phyloP scores from a whole-genome alignment of 805 yeast genomes.

The Wickerhamomyces ciferrii region DNA sequence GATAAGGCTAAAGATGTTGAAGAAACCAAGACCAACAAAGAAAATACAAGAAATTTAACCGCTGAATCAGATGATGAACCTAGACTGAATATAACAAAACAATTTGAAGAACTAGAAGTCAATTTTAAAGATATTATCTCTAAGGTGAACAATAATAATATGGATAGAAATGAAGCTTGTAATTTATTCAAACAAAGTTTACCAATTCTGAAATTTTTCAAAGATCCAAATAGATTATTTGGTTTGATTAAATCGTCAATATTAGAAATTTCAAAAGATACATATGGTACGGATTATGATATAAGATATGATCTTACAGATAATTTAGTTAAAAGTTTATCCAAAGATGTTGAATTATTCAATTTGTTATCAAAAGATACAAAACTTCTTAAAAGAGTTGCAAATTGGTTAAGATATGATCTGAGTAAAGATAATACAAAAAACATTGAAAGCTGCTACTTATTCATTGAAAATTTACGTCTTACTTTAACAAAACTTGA shows the following conservation, averaged over 20 bases:
- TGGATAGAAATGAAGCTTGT: neutral
- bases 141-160: too few species aligned
- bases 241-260: neutral
- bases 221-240: neutral
- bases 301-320: neutral
- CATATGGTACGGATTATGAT: neutral
- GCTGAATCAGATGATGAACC: too few species aligned
- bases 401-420: slow-evolving; percentile 5
- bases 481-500: neutral
- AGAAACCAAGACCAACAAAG: neutral
- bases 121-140: too few species aligned
- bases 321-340: neutral
- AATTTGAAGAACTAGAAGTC: too few species aligned
- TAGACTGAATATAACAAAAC: too few species aligned
- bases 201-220: neutral
- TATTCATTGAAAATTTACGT: neutral
- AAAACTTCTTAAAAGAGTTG: neutral
- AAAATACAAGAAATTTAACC: too few species aligned
- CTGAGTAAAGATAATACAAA: neutral
- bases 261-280: neutral
- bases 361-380: neutral
- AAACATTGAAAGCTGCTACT: neutral
- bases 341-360: neutral
- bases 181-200: neutral
- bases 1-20: neutral